phyloP scores from a whole-genome alignment of 257 asterid species.

The Solanum ossicruentum region DNA sequence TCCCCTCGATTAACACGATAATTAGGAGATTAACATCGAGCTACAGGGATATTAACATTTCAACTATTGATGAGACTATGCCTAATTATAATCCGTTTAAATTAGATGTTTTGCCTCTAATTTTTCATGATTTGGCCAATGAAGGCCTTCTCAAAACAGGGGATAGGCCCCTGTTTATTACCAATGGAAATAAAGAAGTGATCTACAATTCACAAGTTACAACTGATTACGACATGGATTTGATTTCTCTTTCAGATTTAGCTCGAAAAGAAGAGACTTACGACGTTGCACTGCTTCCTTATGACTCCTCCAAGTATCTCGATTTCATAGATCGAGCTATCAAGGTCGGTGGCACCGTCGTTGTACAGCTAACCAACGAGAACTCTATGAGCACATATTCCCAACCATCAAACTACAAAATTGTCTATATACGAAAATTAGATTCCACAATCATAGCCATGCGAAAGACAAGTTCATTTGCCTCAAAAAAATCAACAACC shows the following conservation, averaged over 20 bases:
- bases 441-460: constrained; percentile 14
- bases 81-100: background rate
- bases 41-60: background rate
- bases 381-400: background rate
- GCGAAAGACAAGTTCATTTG: background rate
- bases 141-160: constrained; percentile 31
- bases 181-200: background rate
- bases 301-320: background rate
- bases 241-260: background rate
- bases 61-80: background rate
- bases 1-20: constrained; percentile 4
- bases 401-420: constrained; percentile 1
- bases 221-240: background rate
- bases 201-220: background rate
- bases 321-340: constrained; percentile 4
- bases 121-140: constrained; percentile 27
- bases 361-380: background rate
- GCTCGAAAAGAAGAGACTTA: background rate
- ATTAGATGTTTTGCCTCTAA: background rate
- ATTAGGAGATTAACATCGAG: background rate
- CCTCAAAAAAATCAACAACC: background rate
- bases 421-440: constrained; percentile 13
- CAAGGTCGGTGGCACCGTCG: constrained; percentile 13
- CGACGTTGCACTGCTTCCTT: constrained; percentile 3
- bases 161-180: constrained; percentile 9